Percentiles rank a stretch among this genome's conserved stretches.
Evolutionary conservation across 2,329 filamentous ascomycete genomes (phyloP).

Genomic region (Colletotrichum sojae): DNA sequence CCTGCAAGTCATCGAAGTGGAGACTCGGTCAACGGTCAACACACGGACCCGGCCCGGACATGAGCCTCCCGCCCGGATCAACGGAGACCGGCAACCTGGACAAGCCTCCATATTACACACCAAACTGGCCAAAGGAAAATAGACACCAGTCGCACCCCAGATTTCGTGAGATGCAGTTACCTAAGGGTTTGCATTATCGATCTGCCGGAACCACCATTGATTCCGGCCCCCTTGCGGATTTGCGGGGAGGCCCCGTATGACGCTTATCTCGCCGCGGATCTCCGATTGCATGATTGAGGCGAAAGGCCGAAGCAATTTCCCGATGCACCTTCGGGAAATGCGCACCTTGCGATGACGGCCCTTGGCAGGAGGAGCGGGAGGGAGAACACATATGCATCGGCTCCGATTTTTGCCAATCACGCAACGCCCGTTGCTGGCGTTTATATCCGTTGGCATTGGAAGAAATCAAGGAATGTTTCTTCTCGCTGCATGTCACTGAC

Average conservation of each 20-base stretch:
- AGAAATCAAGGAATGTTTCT: background rate
- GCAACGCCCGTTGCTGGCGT: background rate
- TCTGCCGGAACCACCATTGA: conserved; percentile 10
- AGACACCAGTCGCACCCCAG: background rate
- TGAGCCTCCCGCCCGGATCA: too few species aligned
- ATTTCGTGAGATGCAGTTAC: background rate
- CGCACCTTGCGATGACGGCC: background rate
- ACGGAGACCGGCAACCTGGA: background rate
- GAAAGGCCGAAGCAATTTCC: conserved; percentile 30
- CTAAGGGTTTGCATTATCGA: conserved; percentile 8
- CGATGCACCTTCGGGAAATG: conserved; percentile 27
- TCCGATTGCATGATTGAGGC: background rate
- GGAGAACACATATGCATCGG: background rate
- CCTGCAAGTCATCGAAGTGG: background rate
- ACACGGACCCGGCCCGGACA: background rate
- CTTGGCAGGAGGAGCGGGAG: conserved; percentile 16
- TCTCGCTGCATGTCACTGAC: background rate
- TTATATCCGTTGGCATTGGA: conserved; percentile 18
- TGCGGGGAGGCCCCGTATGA: conserved; percentile 9
- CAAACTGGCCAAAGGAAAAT: background rate
- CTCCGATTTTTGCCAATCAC: background rate
- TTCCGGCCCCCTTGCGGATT: conserved; percentile 2
- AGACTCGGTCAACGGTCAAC: background rate
- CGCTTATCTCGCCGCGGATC: conserved; percentile 14
- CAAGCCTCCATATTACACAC: background rate